phyloP scores from a whole-genome alignment of 345 rosid genomes.

The Euclidium syriacum region DNA sequence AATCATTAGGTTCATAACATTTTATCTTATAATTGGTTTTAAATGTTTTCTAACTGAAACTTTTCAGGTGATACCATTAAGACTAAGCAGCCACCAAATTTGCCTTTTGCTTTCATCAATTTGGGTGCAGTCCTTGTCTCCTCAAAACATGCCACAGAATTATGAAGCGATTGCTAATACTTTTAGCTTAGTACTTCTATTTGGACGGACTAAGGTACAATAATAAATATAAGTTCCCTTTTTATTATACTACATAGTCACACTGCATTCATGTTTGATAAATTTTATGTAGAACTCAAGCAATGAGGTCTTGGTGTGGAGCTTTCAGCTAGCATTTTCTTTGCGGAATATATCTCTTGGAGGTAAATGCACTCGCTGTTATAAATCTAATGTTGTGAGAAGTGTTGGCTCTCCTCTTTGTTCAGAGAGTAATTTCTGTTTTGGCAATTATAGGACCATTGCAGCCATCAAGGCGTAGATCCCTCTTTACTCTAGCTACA shows the following conservation, averaged over 20 bases:
- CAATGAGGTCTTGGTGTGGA: conserved; percentile 52
- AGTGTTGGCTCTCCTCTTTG: conserved; percentile 1
- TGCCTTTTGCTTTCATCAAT: conserved; percentile 56
- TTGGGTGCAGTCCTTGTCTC: conserved; percentile 71
- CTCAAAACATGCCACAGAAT: conserved; percentile 57
- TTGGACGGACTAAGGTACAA: conserved; percentile 62
- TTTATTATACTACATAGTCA: not conserved
- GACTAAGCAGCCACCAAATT: conserved; percentile 71
- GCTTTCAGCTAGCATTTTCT: conserved; percentile 70
- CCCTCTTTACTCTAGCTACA: conserved; percentile 51
- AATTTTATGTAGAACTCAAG: conserved; percentile 42
- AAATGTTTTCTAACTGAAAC: not conserved
- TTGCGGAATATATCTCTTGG: conserved; percentile 46
- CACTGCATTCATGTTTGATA: not conserved
- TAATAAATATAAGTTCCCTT: too few relatives aligned
- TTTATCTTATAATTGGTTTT: not conserved
- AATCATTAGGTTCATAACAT: not conserved
- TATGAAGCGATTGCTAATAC: conserved; percentile 82
- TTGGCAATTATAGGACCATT: conserved; percentile 43
- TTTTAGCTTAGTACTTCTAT: conserved; percentile 52
- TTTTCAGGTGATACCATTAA: conserved; percentile 44
- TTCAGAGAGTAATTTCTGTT: conserved; percentile 22
- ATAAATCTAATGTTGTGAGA: conserved; percentile 3
- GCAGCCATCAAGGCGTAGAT: conserved; percentile 64
- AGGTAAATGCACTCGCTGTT: conserved; percentile 21